A percentile compares a stretch with the other conserved stretches of the same genome.
Evolutionary conservation across 495 filamentous ascomycete genomes (phyloP).

Genomic region (Pyrenopolyporus hunteri): DNA sequence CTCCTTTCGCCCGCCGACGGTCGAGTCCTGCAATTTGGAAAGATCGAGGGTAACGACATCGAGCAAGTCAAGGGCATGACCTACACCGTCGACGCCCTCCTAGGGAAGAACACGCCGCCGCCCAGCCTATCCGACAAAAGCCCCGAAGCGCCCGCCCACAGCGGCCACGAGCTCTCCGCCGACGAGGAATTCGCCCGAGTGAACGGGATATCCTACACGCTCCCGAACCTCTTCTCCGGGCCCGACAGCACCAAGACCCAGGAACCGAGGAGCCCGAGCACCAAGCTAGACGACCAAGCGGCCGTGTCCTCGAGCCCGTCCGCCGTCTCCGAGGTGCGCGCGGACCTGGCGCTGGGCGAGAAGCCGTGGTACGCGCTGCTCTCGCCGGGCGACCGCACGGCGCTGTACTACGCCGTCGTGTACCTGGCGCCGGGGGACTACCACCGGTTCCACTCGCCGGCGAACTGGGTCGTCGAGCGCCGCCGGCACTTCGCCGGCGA

Average conservation of each 20-base stretch:
- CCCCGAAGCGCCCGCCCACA: conserved; percentile 21
- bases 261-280: conserved; percentile 47
- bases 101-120: conserved; percentile 67
- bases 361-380: conserved; percentile 78
- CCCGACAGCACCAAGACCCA: conserved; percentile 53
- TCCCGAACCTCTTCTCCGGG: conserved; percentile 84
- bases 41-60: conserved; percentile 90
- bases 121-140: conserved; percentile 46
- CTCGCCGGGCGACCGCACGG: conserved; percentile 60
- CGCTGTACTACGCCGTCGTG: conserved; percentile 93
- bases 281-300: conserved; percentile 53
- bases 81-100: conserved; percentile 90
- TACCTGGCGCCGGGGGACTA: conserved; percentile 99
- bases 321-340: conserved; percentile 80
- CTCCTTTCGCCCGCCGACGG: conserved; percentile 90
- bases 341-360: conserved; percentile 78
- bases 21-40: conserved; percentile 86
- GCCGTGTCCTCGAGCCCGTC: conserved; percentile 63
- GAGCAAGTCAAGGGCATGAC: conserved; percentile 99
- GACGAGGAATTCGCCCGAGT: conserved; percentile 94
- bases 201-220: conserved; percentile 95
- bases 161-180: conserved; percentile 66
- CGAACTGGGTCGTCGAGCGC: conserved; percentile 89
- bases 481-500: conserved; percentile 96
- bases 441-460: conserved; percentile 95